phyloP scores from a whole-genome alignment of 345 rosid species.

The Erodium maritimum region DNA sequence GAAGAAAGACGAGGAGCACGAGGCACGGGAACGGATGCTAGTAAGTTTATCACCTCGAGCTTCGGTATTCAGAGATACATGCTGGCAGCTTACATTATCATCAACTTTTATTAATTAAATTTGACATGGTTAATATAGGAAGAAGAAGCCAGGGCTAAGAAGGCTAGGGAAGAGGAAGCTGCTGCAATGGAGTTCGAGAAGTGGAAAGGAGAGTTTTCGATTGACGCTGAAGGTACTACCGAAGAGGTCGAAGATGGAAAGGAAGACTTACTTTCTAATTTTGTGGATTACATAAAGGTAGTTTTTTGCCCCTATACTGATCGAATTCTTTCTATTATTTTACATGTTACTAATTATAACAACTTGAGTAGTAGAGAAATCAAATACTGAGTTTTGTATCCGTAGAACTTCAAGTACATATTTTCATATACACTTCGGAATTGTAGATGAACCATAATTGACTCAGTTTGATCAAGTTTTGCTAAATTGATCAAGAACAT shows the following conservation, averaged over 20 bases:
- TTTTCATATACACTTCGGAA: no score
- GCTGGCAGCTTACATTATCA: background rate
- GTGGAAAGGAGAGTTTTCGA: slow-evolving; percentile 88
- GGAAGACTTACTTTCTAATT: slow-evolving; percentile 65
- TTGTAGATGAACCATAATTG: no score
- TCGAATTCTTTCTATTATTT: background rate
- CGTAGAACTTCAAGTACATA: no score
- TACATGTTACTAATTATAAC: background rate
- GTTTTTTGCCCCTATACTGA: background rate
- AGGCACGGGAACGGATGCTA: slow-evolving; percentile 65
- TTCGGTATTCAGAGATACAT: background rate
- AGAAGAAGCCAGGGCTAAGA: slow-evolving; percentile 80
- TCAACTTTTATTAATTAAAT: slow-evolving; percentile 6
- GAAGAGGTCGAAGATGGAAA: slow-evolving; percentile 63
- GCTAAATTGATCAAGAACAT: no score
- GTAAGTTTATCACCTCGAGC: slow-evolving; percentile 27
- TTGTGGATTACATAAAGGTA: slow-evolving; percentile 90
- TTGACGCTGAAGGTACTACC: slow-evolving; percentile 85
- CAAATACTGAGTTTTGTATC: no score
- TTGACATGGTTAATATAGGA: slow-evolving; percentile 43
- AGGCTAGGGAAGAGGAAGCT: slow-evolving; percentile 82
- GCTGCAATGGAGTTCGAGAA: slow-evolving; percentile 81
- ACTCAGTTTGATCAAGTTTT: no score
- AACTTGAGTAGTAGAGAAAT: no score
- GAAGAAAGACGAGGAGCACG: slow-evolving; percentile 87